phyloP scores from a whole-genome alignment of 768 basidiomycete genomes.

The Neoboletus brunneissimus region DNA sequence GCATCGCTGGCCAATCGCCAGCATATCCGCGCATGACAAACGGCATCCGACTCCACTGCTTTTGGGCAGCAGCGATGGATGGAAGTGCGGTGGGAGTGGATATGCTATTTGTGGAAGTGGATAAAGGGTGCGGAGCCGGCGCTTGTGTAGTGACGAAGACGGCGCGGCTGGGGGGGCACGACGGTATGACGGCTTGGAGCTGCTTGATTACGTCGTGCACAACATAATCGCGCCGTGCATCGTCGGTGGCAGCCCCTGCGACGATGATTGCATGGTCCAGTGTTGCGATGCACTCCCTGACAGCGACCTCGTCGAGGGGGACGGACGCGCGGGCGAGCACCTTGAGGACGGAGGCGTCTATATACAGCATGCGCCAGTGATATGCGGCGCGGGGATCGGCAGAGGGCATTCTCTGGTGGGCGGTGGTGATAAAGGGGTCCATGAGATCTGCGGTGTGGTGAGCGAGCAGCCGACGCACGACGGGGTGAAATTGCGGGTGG shows the following conservation, averaged over 20 bases:
- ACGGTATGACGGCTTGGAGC: slow-evolving; percentile 48
- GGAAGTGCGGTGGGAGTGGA: slow-evolving; percentile 48
- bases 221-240: slow-evolving; percentile 49
- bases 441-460: not conserved
- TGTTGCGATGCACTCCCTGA: slow-evolving; percentile 47
- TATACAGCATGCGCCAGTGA: slow-evolving; percentile 70
- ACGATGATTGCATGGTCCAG: slow-evolving; percentile 84
- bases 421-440: slow-evolving; percentile 42
- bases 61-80: slow-evolving; percentile 55
- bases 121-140: not conserved
- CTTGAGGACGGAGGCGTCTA: slow-evolving; percentile 67
- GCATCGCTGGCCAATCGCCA: slow-evolving; percentile 75
- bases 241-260: slow-evolving; percentile 66
- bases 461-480: not conserved
- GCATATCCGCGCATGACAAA: slow-evolving; percentile 73
- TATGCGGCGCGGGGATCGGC: slow-evolving; percentile 32
- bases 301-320: slow-evolving; percentile 21
- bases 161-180: slow-evolving; percentile 2
- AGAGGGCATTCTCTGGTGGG: slow-evolving; percentile 51
- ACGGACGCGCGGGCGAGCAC: slow-evolving; percentile 38
- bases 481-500: not conserved
- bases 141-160: slow-evolving; percentile 4
- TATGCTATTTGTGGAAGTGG: slow-evolving; percentile 31
- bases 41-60: slow-evolving; percentile 44
- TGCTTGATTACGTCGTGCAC: slow-evolving; percentile 59